A percentile compares a stretch with the other conserved stretches of the same genome.
Evolutionary conservation across 2,329 filamentous ascomycete species (phyloP).

Genomic region (Dendryphion nanum): DNA sequence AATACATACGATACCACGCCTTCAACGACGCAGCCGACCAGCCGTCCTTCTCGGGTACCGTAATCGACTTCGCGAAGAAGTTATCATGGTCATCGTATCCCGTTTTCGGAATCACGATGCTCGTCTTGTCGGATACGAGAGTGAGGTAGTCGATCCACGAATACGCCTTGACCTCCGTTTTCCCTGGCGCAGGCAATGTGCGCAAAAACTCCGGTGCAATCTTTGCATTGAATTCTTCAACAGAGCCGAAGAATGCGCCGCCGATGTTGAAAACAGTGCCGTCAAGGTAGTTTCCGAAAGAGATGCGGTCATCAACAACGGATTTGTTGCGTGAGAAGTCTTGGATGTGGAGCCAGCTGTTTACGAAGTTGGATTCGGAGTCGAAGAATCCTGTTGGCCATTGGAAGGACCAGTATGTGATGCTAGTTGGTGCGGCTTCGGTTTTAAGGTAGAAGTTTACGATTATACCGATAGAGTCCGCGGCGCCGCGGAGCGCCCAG

Average conservation of each 20-base stretch:
- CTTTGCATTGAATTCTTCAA: conserved; percentile 36
- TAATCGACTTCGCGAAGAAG: conserved; percentile 43
- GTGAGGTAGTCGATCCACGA: conserved; percentile 42
- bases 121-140: conserved; percentile 37
- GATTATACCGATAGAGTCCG: conserved; percentile 36
- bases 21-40: conserved; percentile 26
- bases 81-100: conserved; percentile 40
- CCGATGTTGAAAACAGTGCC: conserved; percentile 33
- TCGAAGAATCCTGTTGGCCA: conserved; percentile 17
- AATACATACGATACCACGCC: conserved; percentile 10
- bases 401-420: conserved; percentile 12
- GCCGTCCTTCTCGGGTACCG: conserved; percentile 36
- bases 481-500: conserved; percentile 36
- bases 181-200: conserved; percentile 27
- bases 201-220: conserved; percentile 42
- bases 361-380: conserved; percentile 28
- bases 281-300: conserved; percentile 44
- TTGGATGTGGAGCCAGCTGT: conserved; percentile 43
- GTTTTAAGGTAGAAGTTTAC: conserved; percentile 26
- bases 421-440: conserved; percentile 12
- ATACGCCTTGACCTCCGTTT: conserved; percentile 23
- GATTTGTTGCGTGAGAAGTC: conserved; percentile 40
- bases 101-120: conserved; percentile 26
- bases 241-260: conserved; percentile 42
- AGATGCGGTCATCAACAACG: conserved; percentile 42